Evolutionary conservation across 1,284 basidiomycete species (phyloP).

Genomic region (Thelephora terrestris): DNA sequence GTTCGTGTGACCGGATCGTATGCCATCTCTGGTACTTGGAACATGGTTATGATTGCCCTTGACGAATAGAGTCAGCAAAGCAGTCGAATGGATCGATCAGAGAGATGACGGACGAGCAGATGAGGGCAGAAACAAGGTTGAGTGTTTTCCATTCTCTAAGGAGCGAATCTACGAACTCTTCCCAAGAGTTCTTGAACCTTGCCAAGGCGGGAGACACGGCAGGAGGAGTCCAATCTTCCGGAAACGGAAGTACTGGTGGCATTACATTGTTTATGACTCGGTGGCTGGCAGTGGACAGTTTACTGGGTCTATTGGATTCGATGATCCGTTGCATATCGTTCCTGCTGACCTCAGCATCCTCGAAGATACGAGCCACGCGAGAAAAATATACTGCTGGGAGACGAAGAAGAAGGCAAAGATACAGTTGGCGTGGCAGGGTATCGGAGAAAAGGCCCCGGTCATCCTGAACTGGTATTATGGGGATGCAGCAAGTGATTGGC

Average conservation of each 20-base stretch:
- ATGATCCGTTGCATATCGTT: slow-evolving; percentile 66
- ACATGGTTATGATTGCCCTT: slow-evolving; percentile 67
- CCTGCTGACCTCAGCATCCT: slow-evolving; percentile 63
- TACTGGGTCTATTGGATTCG: slow-evolving; percentile 20
- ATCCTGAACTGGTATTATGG: not conserved
- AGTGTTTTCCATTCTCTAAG: slow-evolving; percentile 70
- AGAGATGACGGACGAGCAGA: slow-evolving; percentile 46
- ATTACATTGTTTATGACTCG: not conserved
- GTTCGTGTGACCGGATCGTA: slow-evolving; percentile 58
- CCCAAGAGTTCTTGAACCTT: slow-evolving; percentile 65
- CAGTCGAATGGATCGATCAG: slow-evolving; percentile 3
- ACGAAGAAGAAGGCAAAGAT: slow-evolving; percentile 54
- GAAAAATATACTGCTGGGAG: slow-evolving; percentile 67
- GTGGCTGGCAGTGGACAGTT: no score
- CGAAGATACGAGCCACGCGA: slow-evolving; percentile 59
- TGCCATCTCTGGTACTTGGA: slow-evolving; percentile 52
- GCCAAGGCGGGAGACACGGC: slow-evolving; percentile 49
- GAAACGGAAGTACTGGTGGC: slow-evolving; percentile 34
- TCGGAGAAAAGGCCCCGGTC: slow-evolving; percentile 19
- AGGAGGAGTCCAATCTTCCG: slow-evolving; percentile 52
- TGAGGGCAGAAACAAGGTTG: slow-evolving; percentile 61
- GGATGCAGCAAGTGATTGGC: slow-evolving; percentile 16
- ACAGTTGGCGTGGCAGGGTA: slow-evolving; percentile 48
- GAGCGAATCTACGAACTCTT: slow-evolving; percentile 57
- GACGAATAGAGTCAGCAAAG: slow-evolving; percentile 1